Percentiles rank a stretch among this genome's conserved stretches.
Evolutionary conservation across 202 grass and related monocot species (phyloP).

Genomic region (Eragrostis tef): DNA sequence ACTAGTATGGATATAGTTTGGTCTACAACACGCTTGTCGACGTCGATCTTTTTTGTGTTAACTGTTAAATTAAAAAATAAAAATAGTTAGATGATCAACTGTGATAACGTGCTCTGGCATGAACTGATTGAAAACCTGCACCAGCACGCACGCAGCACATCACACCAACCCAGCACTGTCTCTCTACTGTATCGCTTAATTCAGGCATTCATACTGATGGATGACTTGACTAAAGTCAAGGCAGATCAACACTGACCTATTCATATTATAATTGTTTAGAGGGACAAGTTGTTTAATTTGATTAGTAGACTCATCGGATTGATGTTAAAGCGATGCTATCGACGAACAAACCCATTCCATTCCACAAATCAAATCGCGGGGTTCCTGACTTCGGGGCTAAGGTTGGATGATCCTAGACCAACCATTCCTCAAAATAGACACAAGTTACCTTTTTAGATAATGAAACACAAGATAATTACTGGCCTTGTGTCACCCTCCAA

Average conservation of each 20-base stretch:
- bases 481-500: slow-evolving; percentile 13
- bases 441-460: no score
- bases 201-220: slow-evolving; percentile 27
- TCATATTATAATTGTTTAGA: background rate
- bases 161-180: background rate
- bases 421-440: background rate
- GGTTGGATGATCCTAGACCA: background rate
- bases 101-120: background rate
- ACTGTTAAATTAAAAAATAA: no score
- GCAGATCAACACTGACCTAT: slow-evolving; percentile 10
- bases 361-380: background rate
- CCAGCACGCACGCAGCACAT: slow-evolving; percentile 32
- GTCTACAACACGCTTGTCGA: background rate
- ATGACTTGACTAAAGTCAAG: slow-evolving; percentile 15
- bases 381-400: background rate
- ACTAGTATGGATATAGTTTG: background rate
- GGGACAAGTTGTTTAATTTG: background rate
- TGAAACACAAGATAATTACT: no score
- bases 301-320: background rate
- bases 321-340: background rate
- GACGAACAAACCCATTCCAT: background rate
- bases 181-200: background rate
- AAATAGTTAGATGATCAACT: background rate
- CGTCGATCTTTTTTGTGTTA: background rate
- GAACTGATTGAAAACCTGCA: slow-evolving; percentile 10